Evolutionary conservation across 1,284 basidiomycete genomes (phyloP).

Genomic region (Ustilago curta): DNA sequence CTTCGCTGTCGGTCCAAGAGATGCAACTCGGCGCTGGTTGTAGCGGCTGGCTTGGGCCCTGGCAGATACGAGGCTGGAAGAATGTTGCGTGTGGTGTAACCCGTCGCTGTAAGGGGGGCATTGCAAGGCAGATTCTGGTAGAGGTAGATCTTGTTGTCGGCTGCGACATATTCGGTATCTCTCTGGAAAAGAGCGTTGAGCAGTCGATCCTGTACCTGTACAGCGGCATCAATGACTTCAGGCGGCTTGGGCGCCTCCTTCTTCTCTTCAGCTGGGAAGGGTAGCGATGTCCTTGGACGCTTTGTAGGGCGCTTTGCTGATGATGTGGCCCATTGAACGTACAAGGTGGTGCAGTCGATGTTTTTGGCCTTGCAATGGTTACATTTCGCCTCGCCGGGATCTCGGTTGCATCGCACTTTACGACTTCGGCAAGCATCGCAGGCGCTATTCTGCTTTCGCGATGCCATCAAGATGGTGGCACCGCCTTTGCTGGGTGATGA

Average conservation of each 20-base stretch:
- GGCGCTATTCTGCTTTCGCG: constrained; percentile 61
- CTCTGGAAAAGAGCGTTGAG: constrained; percentile 45
- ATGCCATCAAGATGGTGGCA: constrained; percentile 36
- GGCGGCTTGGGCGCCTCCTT: constrained; percentile 39
- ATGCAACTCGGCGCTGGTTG: constrained; percentile 45
- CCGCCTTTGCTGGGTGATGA: constrained; percentile 36
- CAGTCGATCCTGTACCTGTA: constrained; percentile 34
- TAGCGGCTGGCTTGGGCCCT: constrained; percentile 43
- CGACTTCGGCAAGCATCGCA: constrained; percentile 62
- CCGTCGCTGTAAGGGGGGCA: constrained; percentile 19
- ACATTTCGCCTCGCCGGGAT: constrained; percentile 55
- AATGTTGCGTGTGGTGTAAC: constrained; percentile 35
- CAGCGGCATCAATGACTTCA: constrained; percentile 32
- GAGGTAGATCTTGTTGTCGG: constrained; percentile 27
- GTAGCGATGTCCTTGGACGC: constrained; percentile 41
- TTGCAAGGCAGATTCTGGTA: constrained; percentile 30
- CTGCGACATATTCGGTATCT: constrained; percentile 34
- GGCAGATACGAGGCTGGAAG: constrained; percentile 33
- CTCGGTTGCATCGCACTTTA: constrained; percentile 58
- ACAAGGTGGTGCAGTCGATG: constrained; percentile 60
- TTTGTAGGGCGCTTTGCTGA: constrained; percentile 55
- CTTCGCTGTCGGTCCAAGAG: constrained; percentile 47
- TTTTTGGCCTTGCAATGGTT: constrained; percentile 60
- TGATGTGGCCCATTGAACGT: constrained; percentile 58
- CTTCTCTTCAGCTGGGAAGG: constrained; percentile 25